Evolutionary conservation across 306 rosid species (phyloP), one percentile per base, ranked within the genome.

Genomic region (Vigna trinervia): DNA sequence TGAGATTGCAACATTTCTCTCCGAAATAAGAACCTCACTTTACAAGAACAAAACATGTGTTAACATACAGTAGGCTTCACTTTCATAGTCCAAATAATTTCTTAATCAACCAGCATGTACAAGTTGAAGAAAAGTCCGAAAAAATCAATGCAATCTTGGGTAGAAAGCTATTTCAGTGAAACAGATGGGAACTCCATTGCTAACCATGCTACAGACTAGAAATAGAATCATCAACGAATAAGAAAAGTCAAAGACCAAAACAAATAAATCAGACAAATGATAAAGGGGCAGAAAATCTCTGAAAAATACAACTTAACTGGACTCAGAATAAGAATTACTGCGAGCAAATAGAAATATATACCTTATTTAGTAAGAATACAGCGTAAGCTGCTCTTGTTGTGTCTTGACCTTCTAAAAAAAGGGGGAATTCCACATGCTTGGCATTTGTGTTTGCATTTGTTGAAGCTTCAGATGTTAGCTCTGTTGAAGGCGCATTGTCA

Each of bases 351-450:
- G 75, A 74, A 32, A 69, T 65, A 63, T 52, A 66, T 76, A 95
- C 99, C 98, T 96, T 96, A 82, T 93, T 95, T 77, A 96, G 74
- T 67, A 96, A 88, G 88, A 96, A 96, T 63, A 92, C 90, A 26
- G 97, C 99, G 79, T 96, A 96, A 77, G 94, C 97, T 8, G 97
- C 96, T 83, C 90, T 92, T 32, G 98, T 92, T 64, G 96, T 96
- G 86, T 96, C 99, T 81, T 92, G 98, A 61, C 98, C 99, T 64
- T 96, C 96, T 82, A 91, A 84, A 81, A 86, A 92, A 12, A 96
- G 98, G 57, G 99, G 98, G 75, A 96, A 96, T 75, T 91, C 96
- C 75, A 88, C 82, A 43, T 81, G 89, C 81, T 87, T 96, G 82
- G 41, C 71, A 51, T 84, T 86, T 75, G 83, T 66, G 69, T 56